phyloP scores from a whole-genome alignment of 306 rosid species.

The Benincasa hispida region DNA sequence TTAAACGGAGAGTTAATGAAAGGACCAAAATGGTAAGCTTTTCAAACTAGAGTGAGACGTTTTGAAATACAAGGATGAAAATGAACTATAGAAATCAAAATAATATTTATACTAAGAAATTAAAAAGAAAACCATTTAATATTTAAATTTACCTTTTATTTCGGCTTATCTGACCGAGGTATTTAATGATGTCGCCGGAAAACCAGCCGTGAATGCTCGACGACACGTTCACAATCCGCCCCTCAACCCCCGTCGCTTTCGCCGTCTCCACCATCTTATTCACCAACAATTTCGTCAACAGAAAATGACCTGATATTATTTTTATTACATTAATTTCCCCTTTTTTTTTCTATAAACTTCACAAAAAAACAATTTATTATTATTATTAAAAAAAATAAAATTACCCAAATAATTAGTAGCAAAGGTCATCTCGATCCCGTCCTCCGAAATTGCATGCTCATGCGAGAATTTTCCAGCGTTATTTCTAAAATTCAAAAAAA shows the following conservation, averaged over 20 bases:
- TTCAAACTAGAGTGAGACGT: too few relatives aligned
- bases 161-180: conserved; percentile 51
- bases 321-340: not conserved
- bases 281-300: conserved; percentile 56
- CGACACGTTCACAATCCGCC: conserved; percentile 85
- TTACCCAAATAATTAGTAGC: conserved; percentile 79
- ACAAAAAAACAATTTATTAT: not conserved
- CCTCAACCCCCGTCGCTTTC: conserved; percentile 45
- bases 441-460: conserved; percentile 60
- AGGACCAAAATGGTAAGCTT: too few relatives aligned
- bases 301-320: conserved; percentile 59
- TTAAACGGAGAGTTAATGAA: too few relatives aligned
- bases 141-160: conserved; percentile 23
- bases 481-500: conserved; percentile 25
- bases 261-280: conserved; percentile 67
- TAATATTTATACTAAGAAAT: too few relatives aligned
- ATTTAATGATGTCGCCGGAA: conserved; percentile 48
- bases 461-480: conserved; percentile 90
- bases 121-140: too few relatives aligned
- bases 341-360: too few relatives aligned
- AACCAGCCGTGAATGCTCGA: conserved; percentile 81
- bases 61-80: too few relatives aligned
- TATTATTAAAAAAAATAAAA: not conserved
- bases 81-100: too few relatives aligned
- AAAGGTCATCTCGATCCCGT: conserved; percentile 87